Conservation (phyloP, 2,329 filamentous ascomycete genomes). For the Aspergillus ruber region DNA sequence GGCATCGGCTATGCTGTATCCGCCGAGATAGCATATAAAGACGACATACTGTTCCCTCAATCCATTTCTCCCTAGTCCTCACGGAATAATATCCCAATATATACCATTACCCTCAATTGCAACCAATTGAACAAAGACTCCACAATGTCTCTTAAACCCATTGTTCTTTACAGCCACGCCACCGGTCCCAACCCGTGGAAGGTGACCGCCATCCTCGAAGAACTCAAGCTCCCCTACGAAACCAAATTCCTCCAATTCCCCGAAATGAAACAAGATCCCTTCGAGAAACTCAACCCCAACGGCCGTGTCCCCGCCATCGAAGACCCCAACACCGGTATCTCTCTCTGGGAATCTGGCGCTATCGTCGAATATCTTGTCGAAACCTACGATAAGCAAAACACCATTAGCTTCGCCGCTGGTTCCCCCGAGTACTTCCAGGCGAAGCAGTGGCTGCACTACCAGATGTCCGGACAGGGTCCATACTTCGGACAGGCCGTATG, state of each 20-base stretch:
- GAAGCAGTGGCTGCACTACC: slow-evolving; percentile 43
- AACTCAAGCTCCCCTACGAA: slow-evolving; percentile 28
- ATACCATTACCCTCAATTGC: too few relatives aligned
- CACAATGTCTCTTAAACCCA: slow-evolving; percentile 14
- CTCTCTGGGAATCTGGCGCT: slow-evolving; percentile 41
- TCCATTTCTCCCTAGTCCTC: too few relatives aligned
- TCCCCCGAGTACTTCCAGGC: slow-evolving; percentile 32
- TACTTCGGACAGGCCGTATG: slow-evolving; percentile 45
- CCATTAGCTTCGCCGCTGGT: slow-evolving; percentile 29
- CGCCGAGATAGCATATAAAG: too few relatives aligned
- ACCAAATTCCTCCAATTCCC: slow-evolving; percentile 8
- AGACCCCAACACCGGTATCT: slow-evolving; percentile 33
- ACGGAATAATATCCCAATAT: too few relatives aligned
- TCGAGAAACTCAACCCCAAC: slow-evolving; percentile 24
- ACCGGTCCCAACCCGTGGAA: slow-evolving; percentile 25
- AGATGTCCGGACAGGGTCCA: slow-evolving; percentile 43
- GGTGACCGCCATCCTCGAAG: slow-evolving; percentile 24
- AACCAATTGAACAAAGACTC: too few relatives aligned
- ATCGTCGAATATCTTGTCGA: slow-evolving; percentile 42
- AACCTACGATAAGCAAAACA: slow-evolving; percentile 37
- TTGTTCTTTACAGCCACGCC: slow-evolving; percentile 13
- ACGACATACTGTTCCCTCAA: too few relatives aligned
- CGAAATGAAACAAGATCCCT: slow-evolving; percentile 26
- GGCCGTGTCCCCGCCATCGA: slow-evolving; percentile 30
- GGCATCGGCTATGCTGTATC: too few relatives aligned